Evolutionary conservation across 2,329 filamentous ascomycete genomes (phyloP), one percentile per base, ranked within the genome.

Genomic region (Cryphonectria radicalis): DNA sequence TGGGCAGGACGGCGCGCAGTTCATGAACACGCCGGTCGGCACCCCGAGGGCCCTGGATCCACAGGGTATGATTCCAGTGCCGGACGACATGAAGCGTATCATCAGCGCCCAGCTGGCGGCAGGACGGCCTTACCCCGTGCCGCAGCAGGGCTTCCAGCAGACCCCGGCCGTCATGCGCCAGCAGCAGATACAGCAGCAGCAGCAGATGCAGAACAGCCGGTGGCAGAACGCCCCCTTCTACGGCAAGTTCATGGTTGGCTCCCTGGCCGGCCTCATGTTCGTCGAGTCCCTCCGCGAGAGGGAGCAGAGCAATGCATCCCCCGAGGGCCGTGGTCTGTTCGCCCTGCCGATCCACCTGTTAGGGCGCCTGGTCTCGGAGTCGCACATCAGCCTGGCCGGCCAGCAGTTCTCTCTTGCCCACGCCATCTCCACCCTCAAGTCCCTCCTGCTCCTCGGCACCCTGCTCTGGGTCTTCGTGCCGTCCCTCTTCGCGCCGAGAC

Each of bases 231-330:
- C 83, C 7, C 87, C 87, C 1, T 91, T 90, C 73, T 86, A 88
- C 71, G 89, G 88, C 67, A 97, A 97, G 82, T 86, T 98, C 75
- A 96, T 98, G 93, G 90, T 98, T 6, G 95, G 95, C 59, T 95
- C 95, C 25, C 87, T 98, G 72, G 95, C 95, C 35, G 94, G 94
- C 19, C 85, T 98, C 25, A 97, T 98, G 95, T 87, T 98, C 46
- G 83, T 97, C 75, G 94, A 98, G 81, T 94, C 93, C 0, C 85
- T 95, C 69, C 86, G 87, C 50, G 88, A 92, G 78, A 83, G 90
- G 75, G 88, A 94, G 81, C 81, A 89, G 78, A 88, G 89, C 76
- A 87, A 86, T 63, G 90, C 92, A 66, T 86, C 86, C 1, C 85
- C 90, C 7, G 85, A 89, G 66, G 91, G 91, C 63, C 88, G 89